These are phyloP conservation scores for Sporothrix schenckii DNA, from an alignment of 2,329 filamentous ascomycete genomes.

Conservation along the genomic window DNA sequence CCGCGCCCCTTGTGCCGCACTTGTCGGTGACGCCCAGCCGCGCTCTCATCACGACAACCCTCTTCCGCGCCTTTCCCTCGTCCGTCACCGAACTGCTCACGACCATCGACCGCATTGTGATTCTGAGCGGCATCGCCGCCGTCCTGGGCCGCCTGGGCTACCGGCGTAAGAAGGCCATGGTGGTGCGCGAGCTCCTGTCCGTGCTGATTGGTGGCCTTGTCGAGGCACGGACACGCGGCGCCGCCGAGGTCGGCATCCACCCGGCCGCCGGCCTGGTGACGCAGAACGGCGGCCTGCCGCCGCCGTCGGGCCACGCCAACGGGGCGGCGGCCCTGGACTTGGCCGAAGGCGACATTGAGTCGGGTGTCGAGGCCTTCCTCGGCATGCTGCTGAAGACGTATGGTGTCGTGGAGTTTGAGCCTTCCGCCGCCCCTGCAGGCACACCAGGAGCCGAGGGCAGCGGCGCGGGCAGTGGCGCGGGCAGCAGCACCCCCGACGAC, in stretches of 20 bases:
- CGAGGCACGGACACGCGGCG: conserved; percentile 87
- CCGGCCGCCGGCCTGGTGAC: conserved; percentile 84
- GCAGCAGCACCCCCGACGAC: conserved; percentile 44
- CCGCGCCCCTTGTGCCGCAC: conserved; percentile 56
- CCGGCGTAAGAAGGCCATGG: conserved; percentile 86
- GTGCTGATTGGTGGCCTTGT: conserved; percentile 82
- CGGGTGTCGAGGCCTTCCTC: conserved; percentile 66
- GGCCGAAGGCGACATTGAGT: conserved; percentile 65
- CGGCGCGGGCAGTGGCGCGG: conserved; percentile 26
- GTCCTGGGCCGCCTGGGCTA: conserved; percentile 79
- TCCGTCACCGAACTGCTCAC: conserved; percentile 68
- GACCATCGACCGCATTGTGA: conserved; percentile 73
- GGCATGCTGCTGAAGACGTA: conserved; percentile 65
- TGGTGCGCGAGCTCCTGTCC: conserved; percentile 81
- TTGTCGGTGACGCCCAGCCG: conserved; percentile 61
- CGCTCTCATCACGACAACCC: conserved; percentile 64
- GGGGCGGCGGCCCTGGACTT: conserved; percentile 62
- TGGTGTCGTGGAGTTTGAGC: conserved; percentile 60
- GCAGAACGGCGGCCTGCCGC: conserved; percentile 51
- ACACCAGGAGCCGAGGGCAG: conserved; percentile 37
- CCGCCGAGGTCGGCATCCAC: conserved; percentile 94
- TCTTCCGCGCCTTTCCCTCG: conserved; percentile 72
- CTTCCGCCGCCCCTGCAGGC: conserved; percentile 34
- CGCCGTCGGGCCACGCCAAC: conserved; percentile 48
- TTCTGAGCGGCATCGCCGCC: conserved; percentile 84